These are phyloP conservation scores for Boletus fagicola DNA, from an alignment of 768 basidiomycete species.

Conservation along the genomic window DNA sequence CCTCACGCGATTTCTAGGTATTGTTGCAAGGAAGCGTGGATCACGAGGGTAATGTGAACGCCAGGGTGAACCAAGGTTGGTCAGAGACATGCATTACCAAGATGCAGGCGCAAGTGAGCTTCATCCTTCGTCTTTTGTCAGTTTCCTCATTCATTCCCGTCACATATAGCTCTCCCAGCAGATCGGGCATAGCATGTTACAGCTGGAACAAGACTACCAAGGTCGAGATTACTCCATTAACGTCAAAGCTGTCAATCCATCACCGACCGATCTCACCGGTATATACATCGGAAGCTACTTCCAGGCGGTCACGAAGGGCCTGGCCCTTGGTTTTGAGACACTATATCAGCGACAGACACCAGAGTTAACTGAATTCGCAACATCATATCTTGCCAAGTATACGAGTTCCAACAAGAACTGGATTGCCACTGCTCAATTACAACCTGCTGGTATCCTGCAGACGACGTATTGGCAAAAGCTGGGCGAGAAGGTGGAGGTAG, in stretches of 20 bases:
- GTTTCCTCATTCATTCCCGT: conserved; percentile 10
- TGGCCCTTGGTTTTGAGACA: conserved; percentile 85
- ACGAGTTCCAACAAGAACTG: conserved; percentile 70
- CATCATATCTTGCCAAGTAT: conserved; percentile 81
- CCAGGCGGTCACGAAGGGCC: conserved; percentile 86
- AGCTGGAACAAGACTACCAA: conserved; percentile 91
- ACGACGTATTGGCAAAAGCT: conserved; percentile 97
- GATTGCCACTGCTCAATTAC: conserved; percentile 92
- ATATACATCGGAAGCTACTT: conserved; percentile 91
- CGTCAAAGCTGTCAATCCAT: conserved; percentile 88
- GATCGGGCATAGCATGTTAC: conserved; percentile 84
- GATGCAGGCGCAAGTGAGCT: conserved; percentile 77
- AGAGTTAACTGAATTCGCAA: conserved; percentile 63
- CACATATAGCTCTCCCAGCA: conserved; percentile 64
- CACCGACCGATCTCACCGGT: conserved; percentile 81
- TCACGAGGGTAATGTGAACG: conserved; percentile 88
- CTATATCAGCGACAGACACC: conserved; percentile 79
- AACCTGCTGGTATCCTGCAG: conserved; percentile 78
- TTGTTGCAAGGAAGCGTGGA: conserved; percentile 94
- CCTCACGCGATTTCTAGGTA: conserved; percentile 48
- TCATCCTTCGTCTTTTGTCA: background rate
- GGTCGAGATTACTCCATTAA: conserved; percentile 87
- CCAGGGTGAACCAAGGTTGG: conserved; percentile 90
- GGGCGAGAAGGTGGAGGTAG: conserved; percentile 95
- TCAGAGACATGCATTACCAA: conserved; percentile 74